Percentiles rank a stretch among this genome's conserved stretches.
Conservation (phyloP, 225 moss, liverwort and hornwort species). For the Takakia lepidozioides region DNA sequence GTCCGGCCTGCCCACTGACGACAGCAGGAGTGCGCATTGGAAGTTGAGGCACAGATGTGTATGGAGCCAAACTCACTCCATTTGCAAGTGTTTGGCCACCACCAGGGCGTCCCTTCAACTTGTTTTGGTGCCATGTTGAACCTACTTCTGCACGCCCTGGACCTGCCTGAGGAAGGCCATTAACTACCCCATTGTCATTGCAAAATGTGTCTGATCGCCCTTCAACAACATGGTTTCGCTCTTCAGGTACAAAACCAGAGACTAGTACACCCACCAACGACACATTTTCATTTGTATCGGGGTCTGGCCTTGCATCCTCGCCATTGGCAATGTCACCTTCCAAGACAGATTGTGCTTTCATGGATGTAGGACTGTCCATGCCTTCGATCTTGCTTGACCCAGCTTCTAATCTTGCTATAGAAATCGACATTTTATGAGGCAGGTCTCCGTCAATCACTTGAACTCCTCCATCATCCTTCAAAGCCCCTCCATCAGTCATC, state of each 20-base stretch:
- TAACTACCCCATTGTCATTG: too few species aligned
- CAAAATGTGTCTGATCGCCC: too few species aligned
- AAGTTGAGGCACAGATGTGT: conserved; percentile 11
- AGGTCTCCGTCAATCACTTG: conserved; percentile 2
- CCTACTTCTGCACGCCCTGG: conserved; percentile 5
- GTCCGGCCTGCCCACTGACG: conserved; percentile 11
- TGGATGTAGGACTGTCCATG: conserved; percentile 1
- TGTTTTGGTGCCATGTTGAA: conserved; percentile 32
- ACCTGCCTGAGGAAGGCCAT: conserved; percentile 13
- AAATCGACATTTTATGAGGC: conserved; percentile 7
- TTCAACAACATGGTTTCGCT: too few species aligned
- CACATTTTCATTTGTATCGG: conserved; percentile 6
- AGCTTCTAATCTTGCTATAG: conserved; percentile 8
- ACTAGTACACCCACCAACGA: conserved; percentile 2
- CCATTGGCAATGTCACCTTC: conserved; percentile 4
- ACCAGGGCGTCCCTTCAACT: conserved; percentile 16
- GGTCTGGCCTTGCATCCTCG: conserved; percentile 4
- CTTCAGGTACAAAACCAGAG: conserved; percentile 9
- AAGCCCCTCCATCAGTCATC: conserved; percentile 21
- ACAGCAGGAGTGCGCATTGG: conserved; percentile 11
- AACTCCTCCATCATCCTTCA: conserved; percentile 2
- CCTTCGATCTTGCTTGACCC: conserved; percentile 4
- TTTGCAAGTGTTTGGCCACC: conserved; percentile 14
- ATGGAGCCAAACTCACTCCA: conserved; percentile 10
- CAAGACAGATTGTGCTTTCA: too few species aligned